Evolutionary conservation across 306 rosid species (phyloP), one percentile per base, ranked within the genome.

Genomic region (Corylus heterophylla): DNA sequence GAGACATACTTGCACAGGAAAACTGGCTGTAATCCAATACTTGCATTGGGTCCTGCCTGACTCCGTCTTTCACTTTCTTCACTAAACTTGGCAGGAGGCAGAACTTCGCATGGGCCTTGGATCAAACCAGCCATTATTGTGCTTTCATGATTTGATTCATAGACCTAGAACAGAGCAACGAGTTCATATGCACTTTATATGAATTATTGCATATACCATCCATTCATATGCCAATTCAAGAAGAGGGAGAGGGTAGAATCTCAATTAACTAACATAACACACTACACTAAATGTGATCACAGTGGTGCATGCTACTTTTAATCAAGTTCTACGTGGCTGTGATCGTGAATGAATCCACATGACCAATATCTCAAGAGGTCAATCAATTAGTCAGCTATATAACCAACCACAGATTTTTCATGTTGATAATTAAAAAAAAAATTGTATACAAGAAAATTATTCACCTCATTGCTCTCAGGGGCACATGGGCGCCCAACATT

Each of bases 381-480:
- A 68, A 25, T 67, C 71, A n/a, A 47, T 22, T 54, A 45, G 48
- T 67, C 76, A 49, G 70, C 69, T 16, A 4, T 75, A 73, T 67
- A 42, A 63, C 48, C 74, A 73, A 71, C 62, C 59, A 63, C 75
- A 71, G 39, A 67, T n/a, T 68, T 16, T 37, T 16, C 4, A 49
- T 8, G 39, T 49, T 45, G 49, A 51, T 47, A 67, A 27, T 54
- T 61, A 50, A 45, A 68, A 66, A 66, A 29, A 9, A 16, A 48
- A 45, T 9, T 4, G 58, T 17, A 37, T 20, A 47, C 9, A 61
- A 66, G 18, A 64, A 54, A 50, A 75, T 25, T 37, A 71, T 48
- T 71, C 88, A 96, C 99, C 99, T 96, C 99, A 75, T 89, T 89
- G 82, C 85, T 85, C 87, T 93, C 99, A n/a, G 94, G 87, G 74